Evolutionary conservation across 1,284 basidiomycete genomes (phyloP).

Genomic region (Melampsora larici-populina): DNA sequence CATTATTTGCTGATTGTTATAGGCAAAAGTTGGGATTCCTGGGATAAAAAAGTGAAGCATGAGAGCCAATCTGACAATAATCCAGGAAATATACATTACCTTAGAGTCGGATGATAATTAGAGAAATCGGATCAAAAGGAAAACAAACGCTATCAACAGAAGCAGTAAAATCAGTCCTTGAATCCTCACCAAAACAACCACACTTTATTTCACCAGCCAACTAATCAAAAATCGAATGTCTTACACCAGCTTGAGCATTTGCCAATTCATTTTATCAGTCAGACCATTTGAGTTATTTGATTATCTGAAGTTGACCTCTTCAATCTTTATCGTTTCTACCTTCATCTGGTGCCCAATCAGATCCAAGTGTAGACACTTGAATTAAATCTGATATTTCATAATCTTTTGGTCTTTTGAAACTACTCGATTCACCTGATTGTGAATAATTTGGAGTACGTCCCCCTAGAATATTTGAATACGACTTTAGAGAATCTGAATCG

Average conservation of each 20-base stretch:
- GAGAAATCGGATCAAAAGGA: background rate
- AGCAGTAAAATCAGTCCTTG: too few species aligned
- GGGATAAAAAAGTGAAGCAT: conserved; percentile 17
- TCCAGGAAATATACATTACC: background rate
- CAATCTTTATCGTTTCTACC: conserved; percentile 17
- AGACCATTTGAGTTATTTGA: conserved; percentile 11
- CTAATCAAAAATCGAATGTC: background rate
- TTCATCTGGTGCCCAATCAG: conserved; percentile 22
- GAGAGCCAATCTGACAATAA: background rate
- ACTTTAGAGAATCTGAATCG: background rate
- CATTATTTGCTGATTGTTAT: conserved; percentile 27
- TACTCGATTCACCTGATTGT: background rate
- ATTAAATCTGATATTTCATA: conserved; percentile 5
- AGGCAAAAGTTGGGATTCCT: conserved; percentile 8
- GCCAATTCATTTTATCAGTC: background rate
- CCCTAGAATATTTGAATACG: background rate
- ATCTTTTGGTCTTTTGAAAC: background rate
- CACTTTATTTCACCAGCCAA: background rate
- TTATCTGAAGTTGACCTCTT: conserved; percentile 14
- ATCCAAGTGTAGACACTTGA: conserved; percentile 25
- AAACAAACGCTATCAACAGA: too few species aligned
- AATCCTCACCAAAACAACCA: conserved; percentile 17
- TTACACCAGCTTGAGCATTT: background rate
- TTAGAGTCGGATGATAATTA: background rate
- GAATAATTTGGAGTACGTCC: background rate